A percentile compares a stretch with the other conserved stretches of the same genome.
phyloP scores from a whole-genome alignment of 2,329 filamentous ascomycete genomes.

The Septoria petroselini region DNA sequence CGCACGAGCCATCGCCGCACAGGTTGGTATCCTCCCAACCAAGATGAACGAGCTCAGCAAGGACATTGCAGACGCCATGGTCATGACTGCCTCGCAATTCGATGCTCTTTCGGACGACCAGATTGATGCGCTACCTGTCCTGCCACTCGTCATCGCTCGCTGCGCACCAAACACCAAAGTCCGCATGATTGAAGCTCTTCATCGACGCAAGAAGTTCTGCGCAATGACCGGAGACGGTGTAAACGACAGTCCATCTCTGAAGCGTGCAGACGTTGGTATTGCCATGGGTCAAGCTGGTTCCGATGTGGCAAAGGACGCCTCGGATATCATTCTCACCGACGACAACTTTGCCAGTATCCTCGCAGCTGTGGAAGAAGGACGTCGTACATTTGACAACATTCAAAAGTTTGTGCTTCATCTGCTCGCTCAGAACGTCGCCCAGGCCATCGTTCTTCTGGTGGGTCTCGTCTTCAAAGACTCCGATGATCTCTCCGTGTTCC shows the following conservation, averaged over 20 bases:
- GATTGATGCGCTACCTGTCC: slow-evolving; percentile 68
- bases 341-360: slow-evolving; percentile 88
- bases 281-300: slow-evolving; percentile 83
- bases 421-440: slow-evolving; percentile 93
- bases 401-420: slow-evolving; percentile 85
- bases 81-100: slow-evolving; percentile 62
- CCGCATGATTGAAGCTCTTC: slow-evolving; percentile 84
- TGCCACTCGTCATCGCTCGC: slow-evolving; percentile 78
- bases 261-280: slow-evolving; percentile 79
- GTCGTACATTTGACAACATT: slow-evolving; percentile 84
- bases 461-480: slow-evolving; percentile 78
- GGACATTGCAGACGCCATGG: slow-evolving; percentile 63
- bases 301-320: slow-evolving; percentile 79
- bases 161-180: slow-evolving; percentile 85
- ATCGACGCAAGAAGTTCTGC: slow-evolving; percentile 70
- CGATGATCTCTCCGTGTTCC: slow-evolving; percentile 73
- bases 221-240: slow-evolving; percentile 89
- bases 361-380: slow-evolving; percentile 75
- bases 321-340: slow-evolving; percentile 80
- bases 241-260: slow-evolving; percentile 79
- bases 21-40: slow-evolving; percentile 70
- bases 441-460: slow-evolving; percentile 76
- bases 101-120: slow-evolving; percentile 69
- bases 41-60: slow-evolving; percentile 60
- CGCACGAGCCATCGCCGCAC: slow-evolving; percentile 71